Conservation (phyloP, 2,329 filamentous ascomycete species). For the Botrytis aclada region DNA sequence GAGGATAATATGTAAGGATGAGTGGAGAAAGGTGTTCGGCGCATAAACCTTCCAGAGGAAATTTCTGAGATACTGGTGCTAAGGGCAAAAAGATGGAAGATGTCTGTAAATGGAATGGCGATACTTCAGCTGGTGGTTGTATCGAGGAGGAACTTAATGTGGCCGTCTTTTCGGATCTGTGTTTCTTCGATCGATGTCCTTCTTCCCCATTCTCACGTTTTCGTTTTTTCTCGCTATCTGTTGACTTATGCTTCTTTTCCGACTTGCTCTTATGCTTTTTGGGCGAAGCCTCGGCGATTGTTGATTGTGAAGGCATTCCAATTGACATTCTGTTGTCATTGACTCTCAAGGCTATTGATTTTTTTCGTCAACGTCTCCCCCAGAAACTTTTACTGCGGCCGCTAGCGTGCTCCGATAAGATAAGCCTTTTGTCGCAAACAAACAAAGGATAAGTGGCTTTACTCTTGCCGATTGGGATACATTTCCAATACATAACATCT, state of each 20-base stretch:
- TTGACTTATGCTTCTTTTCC: conserved; percentile 39
- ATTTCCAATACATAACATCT: neutral
- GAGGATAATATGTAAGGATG: conserved; percentile 72
- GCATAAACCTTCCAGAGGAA: conserved; percentile 67
- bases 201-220: conserved; percentile 42
- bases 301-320: conserved; percentile 25
- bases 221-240: conserved; percentile 44
- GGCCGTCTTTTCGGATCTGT: conserved; percentile 40
- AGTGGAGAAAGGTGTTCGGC: conserved; percentile 73
- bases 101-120: conserved; percentile 76
- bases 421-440: neutral
- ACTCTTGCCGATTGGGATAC: conserved; percentile 9
- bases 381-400: conserved; percentile 20
- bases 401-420: conserved; percentile 19
- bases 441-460: conserved; percentile 18
- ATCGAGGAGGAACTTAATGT: conserved; percentile 24
- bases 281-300: conserved; percentile 24
- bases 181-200: conserved; percentile 46
- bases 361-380: conserved; percentile 9
- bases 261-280: conserved; percentile 35
- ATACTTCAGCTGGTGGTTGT: conserved; percentile 40
- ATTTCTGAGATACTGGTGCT: conserved; percentile 66
- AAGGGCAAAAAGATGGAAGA: conserved; percentile 78
- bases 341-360: conserved; percentile 2
- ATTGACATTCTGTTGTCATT: conserved; percentile 29